phyloP scores from a whole-genome alignment of 2,329 filamentous ascomycete genomes.

The Fusarium illudens region DNA sequence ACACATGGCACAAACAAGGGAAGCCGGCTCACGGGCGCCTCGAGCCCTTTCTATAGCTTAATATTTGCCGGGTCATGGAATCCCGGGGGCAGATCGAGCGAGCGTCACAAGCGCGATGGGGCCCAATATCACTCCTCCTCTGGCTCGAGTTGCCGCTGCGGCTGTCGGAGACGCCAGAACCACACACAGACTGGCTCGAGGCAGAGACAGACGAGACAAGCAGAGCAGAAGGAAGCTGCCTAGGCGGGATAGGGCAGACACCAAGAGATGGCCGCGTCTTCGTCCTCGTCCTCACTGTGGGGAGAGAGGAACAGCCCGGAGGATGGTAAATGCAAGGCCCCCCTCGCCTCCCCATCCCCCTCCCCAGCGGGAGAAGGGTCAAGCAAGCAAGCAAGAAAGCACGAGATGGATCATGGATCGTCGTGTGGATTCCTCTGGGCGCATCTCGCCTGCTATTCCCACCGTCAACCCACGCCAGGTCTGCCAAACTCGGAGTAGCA shows the following conservation, averaged over 20 bases:
- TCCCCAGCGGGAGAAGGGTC: background rate
- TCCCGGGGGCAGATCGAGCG: constrained; percentile 28
- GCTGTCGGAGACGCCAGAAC: constrained; percentile 3
- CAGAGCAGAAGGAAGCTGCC: background rate
- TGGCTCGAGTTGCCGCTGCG: constrained; percentile 16
- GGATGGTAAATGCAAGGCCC: constrained; percentile 14
- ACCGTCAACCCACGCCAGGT: constrained; percentile 13
- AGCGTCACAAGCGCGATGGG: constrained; percentile 19
- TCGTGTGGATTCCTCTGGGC: constrained; percentile 25
- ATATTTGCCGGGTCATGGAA: constrained; percentile 6
- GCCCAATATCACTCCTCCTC: constrained; percentile 20
- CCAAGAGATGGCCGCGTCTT: constrained; percentile 6
- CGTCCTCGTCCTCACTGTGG: constrained; percentile 1
- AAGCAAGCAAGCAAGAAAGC: background rate
- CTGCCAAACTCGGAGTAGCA: constrained; percentile 36
- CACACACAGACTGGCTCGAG: background rate
- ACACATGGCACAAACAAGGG: constrained; percentile 19
- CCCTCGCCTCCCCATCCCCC: background rate
- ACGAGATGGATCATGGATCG: constrained; percentile 22
- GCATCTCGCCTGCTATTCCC: constrained; percentile 23
- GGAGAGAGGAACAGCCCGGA: constrained; percentile 3
- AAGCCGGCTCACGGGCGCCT: constrained; percentile 25
- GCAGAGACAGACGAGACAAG: background rate
- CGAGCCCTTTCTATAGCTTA: constrained; percentile 35
- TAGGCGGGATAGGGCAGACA: constrained; percentile 6